Conservation (phyloP, 768 basidiomycete species). For the Kwoniella shandongensis region DNA sequence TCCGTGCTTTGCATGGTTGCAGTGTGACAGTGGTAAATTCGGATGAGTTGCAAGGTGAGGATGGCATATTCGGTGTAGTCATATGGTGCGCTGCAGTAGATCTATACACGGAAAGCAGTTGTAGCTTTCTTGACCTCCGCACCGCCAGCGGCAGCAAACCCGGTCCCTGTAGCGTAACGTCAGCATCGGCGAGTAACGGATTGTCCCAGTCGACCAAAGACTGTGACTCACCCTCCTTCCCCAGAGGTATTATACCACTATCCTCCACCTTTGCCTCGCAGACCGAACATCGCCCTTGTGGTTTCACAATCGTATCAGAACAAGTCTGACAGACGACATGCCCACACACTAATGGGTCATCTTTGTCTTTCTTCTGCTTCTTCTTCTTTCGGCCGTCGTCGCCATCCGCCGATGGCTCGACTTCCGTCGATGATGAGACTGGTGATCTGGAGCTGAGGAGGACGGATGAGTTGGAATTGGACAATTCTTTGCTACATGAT, state of each 20-base stretch:
- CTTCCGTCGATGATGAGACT: slow-evolving; percentile 9
- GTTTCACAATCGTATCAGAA: slow-evolving; percentile 77
- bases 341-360: slow-evolving; percentile 60
- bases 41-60: too few relatives aligned
- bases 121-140: slow-evolving; percentile 82
- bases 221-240: slow-evolving; percentile 72
- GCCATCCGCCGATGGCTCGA: slow-evolving; percentile 8
- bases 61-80: too few relatives aligned
- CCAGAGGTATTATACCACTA: slow-evolving; percentile 76
- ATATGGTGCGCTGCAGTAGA: too few relatives aligned
- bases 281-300: slow-evolving; percentile 77
- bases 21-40: too few relatives aligned
- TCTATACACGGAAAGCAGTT: slow-evolving; percentile 78
- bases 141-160: slow-evolving; percentile 89
- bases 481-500: slow-evolving; percentile 59
- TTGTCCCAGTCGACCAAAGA: neutral
- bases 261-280: slow-evolving; percentile 69
- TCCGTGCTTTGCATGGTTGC: too few relatives aligned
- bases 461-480: slow-evolving; percentile 75
- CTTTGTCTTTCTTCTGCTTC: slow-evolving; percentile 41
- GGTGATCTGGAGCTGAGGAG: slow-evolving; percentile 64
- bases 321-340: slow-evolving; percentile 92
- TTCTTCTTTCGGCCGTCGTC: slow-evolving; percentile 37
- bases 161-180: slow-evolving; percentile 64
- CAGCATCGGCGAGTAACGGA: slow-evolving; percentile 6